phyloP scores from a whole-genome alignment of 1,284 basidiomycete species.

The Moniliella sp. region DNA sequence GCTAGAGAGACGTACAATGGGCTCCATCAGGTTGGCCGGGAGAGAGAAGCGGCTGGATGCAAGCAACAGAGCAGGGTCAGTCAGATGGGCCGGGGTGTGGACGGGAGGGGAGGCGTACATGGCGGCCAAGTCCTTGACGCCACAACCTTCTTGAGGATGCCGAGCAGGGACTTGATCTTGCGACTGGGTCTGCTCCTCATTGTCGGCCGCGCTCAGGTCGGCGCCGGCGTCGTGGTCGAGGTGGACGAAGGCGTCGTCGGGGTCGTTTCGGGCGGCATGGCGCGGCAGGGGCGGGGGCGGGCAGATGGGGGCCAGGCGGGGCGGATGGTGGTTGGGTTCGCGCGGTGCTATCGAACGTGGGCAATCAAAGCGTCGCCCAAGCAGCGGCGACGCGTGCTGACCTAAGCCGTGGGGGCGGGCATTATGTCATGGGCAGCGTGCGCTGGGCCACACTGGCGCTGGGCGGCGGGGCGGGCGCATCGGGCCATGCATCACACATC shows the following conservation, averaged over 20 bases:
- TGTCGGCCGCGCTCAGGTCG: slow-evolving; percentile 16
- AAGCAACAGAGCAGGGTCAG: background rate
- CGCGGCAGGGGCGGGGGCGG: background rate
- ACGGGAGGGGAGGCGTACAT: slow-evolving; percentile 6
- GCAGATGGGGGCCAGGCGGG: background rate
- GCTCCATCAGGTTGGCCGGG: slow-evolving; percentile 27
- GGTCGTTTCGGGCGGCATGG: background rate
- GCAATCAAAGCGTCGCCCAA: background rate
- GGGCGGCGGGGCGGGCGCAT: too few relatives aligned
- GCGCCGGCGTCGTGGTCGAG: slow-evolving; percentile 23
- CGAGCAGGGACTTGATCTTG: slow-evolving; percentile 24
- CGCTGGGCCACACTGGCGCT: too few relatives aligned
- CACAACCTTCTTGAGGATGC: slow-evolving; percentile 27
- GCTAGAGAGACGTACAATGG: slow-evolving; percentile 5
- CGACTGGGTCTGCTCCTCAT: slow-evolving; percentile 18
- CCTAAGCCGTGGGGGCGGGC: too few relatives aligned
- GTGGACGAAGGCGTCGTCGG: slow-evolving; percentile 10
- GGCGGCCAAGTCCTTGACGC: slow-evolving; percentile 29
- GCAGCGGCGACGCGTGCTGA: too few relatives aligned
- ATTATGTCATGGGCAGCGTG: too few relatives aligned
- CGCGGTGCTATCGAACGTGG: too few relatives aligned
- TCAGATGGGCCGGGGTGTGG: background rate
- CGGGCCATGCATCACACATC: too few relatives aligned
- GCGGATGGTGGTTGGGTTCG: background rate
- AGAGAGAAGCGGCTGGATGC: slow-evolving; percentile 15